Conservation (phyloP, 1,284 basidiomycete genomes). For the Amylostereum chailletii region DNA sequence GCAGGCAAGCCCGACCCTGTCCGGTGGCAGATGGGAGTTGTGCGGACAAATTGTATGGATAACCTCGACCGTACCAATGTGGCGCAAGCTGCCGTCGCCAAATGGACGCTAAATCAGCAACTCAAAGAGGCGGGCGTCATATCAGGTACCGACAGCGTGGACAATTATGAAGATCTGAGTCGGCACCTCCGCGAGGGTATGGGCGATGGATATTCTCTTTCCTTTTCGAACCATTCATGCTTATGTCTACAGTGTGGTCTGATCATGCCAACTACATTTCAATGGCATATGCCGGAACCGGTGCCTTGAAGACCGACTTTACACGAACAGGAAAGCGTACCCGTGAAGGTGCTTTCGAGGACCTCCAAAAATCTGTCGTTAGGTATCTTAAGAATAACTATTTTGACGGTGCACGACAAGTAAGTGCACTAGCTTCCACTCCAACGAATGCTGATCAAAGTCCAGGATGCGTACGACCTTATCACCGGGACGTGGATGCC, state of each 20-base stretch:
- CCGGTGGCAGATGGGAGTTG: slow-evolving; percentile 54
- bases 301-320: slow-evolving; percentile 95
- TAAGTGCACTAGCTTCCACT: slow-evolving; percentile 21
- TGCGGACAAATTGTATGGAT: slow-evolving; percentile 92
- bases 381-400: slow-evolving; percentile 97
- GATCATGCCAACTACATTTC: slow-evolving; percentile 94
- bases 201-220: no score
- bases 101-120: slow-evolving; percentile 79
- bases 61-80: slow-evolving; percentile 97
- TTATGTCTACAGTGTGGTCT: slow-evolving; percentile 76
- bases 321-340: slow-evolving; percentile 91
- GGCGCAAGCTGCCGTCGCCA: slow-evolving; percentile 83
- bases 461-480: slow-evolving; percentile 87
- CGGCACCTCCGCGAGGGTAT: slow-evolving; percentile 83
- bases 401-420: slow-evolving; percentile 90
- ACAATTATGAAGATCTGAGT: slow-evolving; percentile 74
- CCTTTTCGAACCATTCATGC: neutral
- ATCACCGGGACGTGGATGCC: slow-evolving; percentile 89
- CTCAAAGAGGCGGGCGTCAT: slow-evolving; percentile 68
- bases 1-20: slow-evolving; percentile 35
- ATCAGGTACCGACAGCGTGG: slow-evolving; percentile 59
- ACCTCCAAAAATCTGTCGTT: slow-evolving; percentile 81
- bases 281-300: slow-evolving; percentile 90
- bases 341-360: slow-evolving; percentile 71
- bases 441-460: slow-evolving; percentile 6